Base-by-base conservation (phyloP, 805 yeast genomes). In the Wickerhamiella lipophila region DNA sequence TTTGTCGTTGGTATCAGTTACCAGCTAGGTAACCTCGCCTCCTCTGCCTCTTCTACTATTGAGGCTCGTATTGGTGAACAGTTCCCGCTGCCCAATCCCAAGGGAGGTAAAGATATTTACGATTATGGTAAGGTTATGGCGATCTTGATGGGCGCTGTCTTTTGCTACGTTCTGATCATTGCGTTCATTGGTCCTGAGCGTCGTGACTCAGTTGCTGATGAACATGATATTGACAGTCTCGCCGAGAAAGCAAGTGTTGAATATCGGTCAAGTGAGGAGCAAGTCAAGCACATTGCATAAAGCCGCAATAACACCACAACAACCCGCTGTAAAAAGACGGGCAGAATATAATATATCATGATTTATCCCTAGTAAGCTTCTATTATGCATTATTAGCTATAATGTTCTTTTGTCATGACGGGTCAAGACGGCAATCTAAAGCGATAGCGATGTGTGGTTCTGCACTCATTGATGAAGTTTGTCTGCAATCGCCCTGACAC, bases 51-150 rank as follows among this genome's bases (percentile, higher is more conserved):
- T 2, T 72, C 81, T 16, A 81, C 88, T 5, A 81, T 81, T 53
- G 85, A 81, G 62, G 68, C 84, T 2, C 67, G 70, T n/a, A 64
- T 78, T 39, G 81, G 87, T 23, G 70, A 69, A 27, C 63, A 68
- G 46, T 82, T 78, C 68, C 86, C 85, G 2, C 56, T 79, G 26
- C 57, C 53, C 42, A 58, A 65, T 36, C 58, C 60, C 15, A 49
- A 49, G 1, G 74, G 72, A 13, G 48, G 42, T 9, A 47, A 50
- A 19, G 56, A 49, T 26, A 51, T 60, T 47, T 75, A 70, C 58
- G 71, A 81, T 60, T 82, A 81, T 62, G 81, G 80, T n/a, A 74
- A 73, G 56, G 83, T 78, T 45, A 79, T 80, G 85, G 72, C 79
- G 29, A 76, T 78, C 45, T 76, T 80, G 59, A 76, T 77, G 71